phyloP scores from a whole-genome alignment of 2,329 filamentous ascomycete genomes.

The Metarhizium robertsii region DNA sequence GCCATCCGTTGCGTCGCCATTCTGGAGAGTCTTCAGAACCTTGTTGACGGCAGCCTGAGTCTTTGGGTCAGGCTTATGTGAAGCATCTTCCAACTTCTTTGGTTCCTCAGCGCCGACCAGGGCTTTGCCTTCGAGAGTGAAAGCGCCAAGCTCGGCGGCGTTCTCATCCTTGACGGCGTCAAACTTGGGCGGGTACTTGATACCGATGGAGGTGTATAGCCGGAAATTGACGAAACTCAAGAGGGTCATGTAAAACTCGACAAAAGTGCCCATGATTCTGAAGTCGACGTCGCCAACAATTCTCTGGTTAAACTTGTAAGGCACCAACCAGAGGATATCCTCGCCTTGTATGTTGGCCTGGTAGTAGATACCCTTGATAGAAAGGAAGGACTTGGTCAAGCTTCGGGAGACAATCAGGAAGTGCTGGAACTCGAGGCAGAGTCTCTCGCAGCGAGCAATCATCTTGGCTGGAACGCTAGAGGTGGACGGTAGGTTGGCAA shows the following conservation, averaged over 20 bases:
- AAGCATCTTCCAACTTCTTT: constrained; percentile 36
- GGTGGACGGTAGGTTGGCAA: constrained; percentile 90
- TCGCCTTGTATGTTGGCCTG: constrained; percentile 96
- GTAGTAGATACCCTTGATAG: constrained; percentile 99
- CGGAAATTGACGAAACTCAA: constrained; percentile 94
- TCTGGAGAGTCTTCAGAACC: constrained; percentile 58
- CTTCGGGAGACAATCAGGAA: constrained; percentile 90
- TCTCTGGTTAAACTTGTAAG: constrained; percentile 95
- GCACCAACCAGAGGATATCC: constrained; percentile 93
- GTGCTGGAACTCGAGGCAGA: constrained; percentile 95
- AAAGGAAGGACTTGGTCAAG: constrained; percentile 90
- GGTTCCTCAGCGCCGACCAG: constrained; percentile 45
- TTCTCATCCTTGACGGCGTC: constrained; percentile 78
- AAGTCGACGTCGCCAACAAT: constrained; percentile 94
- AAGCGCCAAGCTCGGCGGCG: constrained; percentile 82
- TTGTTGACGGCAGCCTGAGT: constrained; percentile 60
- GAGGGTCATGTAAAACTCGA: constrained; percentile 97
- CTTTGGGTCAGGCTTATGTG: constrained; percentile 49
- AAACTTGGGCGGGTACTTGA: constrained; percentile 95
- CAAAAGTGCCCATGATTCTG: constrained; percentile 97
- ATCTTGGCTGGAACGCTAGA: constrained; percentile 87
- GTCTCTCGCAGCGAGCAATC: constrained; percentile 85
- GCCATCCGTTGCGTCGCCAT: constrained; percentile 33
- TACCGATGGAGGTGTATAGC: constrained; percentile 79
- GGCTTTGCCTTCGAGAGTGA: constrained; percentile 72